A percentile compares a stretch with the other conserved stretches of the same genome.
phyloP scores from a whole-genome alignment of 2,329 filamentous ascomycete species.

The Metarhizium rileyi region DNA sequence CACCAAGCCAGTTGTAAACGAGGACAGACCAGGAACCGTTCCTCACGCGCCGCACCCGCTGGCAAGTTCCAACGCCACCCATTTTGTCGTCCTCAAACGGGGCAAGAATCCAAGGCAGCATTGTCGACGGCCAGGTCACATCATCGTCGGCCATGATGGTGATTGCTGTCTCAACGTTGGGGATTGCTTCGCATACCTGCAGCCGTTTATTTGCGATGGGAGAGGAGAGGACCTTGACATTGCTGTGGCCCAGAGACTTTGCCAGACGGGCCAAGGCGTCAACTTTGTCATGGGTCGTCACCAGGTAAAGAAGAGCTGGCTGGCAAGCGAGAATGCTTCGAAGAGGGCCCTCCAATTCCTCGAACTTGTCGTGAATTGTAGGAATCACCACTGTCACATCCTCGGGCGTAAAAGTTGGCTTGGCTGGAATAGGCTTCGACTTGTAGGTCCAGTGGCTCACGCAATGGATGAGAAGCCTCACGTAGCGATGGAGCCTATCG shows the following conservation, averaged over 20 bases:
- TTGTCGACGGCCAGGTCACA: constrained; percentile 79
- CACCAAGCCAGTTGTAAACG: constrained; percentile 82
- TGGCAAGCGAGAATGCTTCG: constrained; percentile 63
- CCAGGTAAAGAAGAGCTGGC: constrained; percentile 67
- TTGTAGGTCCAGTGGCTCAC: constrained; percentile 80
- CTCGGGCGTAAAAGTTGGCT: constrained; percentile 66
- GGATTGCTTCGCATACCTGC: constrained; percentile 86
- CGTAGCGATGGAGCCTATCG: constrained; percentile 72
- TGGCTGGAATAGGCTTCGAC: constrained; percentile 71
- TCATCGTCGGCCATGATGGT: constrained; percentile 94
- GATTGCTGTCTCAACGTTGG: constrained; percentile 71
- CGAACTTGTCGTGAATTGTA: constrained; percentile 78
- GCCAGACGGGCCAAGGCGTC: constrained; percentile 58
- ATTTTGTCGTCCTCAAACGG: constrained; percentile 79
- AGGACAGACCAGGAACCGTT: constrained; percentile 48
- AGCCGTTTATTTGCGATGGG: constrained; percentile 89
- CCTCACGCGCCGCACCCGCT: constrained; percentile 66
- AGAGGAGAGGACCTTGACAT: constrained; percentile 65
- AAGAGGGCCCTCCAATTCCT: constrained; percentile 74
- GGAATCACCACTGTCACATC: constrained; percentile 94
- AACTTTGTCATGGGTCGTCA: constrained; percentile 76
- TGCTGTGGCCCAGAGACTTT: constrained; percentile 46
- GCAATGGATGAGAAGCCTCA: constrained; percentile 76
- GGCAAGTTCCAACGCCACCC: constrained; percentile 86
- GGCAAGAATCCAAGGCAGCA: constrained; percentile 85